Evolutionary conservation across 306 rosid species (phyloP).

Genomic region (Amphicarpaea edgeworthii): DNA sequence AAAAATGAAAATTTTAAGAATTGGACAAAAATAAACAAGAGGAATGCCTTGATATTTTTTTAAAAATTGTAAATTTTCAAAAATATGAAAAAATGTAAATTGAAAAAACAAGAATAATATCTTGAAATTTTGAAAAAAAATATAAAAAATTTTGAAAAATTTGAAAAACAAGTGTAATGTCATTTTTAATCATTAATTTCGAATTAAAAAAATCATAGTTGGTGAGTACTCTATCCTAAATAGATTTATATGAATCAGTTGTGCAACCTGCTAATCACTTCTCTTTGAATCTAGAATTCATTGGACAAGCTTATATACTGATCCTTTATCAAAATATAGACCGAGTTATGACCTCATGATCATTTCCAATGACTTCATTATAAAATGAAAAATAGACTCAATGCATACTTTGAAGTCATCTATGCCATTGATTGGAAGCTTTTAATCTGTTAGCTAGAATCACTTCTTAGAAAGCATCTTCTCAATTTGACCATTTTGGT

Average conservation of each 20-base stretch:
- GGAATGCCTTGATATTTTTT: no score
- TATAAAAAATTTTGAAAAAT: no score
- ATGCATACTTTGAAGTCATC: slow-evolving; percentile 29
- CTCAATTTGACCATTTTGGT: slow-evolving; percentile 87
- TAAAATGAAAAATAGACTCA: slow-evolving; percentile 14
- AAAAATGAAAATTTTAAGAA: no score
- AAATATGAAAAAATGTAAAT: no score
- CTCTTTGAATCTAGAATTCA: slow-evolving; percentile 7
- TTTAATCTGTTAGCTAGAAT: slow-evolving; percentile 25
- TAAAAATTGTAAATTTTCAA: no score
- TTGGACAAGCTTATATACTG: not conserved
- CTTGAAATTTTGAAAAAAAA: no score
- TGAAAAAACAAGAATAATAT: no score
- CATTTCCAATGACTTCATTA: slow-evolving; percentile 11
- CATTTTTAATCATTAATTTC: slow-evolving; percentile 1
- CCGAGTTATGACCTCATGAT: slow-evolving; percentile 22
- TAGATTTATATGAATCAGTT: not conserved
- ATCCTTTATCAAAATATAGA: slow-evolving; percentile 32
- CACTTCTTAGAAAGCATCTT: slow-evolving; percentile 69
- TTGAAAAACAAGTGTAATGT: no score
- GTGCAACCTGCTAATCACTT: slow-evolving; percentile 20
- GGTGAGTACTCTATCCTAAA: slow-evolving; percentile 5
- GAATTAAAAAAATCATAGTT: not conserved
- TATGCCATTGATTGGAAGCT: slow-evolving; percentile 16
- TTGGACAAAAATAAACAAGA: no score